phyloP scores from a whole-genome alignment of 78 protist species.

The Dictyostelium discoideum region dicty_2.7 NC_007088.5:5161501-5162000 shows the following conservation, averaged over 20 bases:
- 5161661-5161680: not conserved
- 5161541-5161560: not conserved
- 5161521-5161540: not conserved
- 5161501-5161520: not conserved
- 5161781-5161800: not conserved
- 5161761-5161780: not conserved
- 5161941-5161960: not conserved
- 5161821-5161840: conserved; percentile 38
- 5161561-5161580: not conserved
- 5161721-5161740: not conserved
- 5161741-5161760: not conserved
- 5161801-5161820: conserved; percentile 30
- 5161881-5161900: not conserved
- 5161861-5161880: not conserved
- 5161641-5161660: not conserved
- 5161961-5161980: conserved; percentile 2
- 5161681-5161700: not conserved
- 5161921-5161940: conserved; percentile 30
- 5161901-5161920: conserved; percentile 26
- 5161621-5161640: not conserved
- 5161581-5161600: not conserved
- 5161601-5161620: not conserved
- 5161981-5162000: not conserved
- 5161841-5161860: not conserved
- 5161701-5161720: not conserved